A percentile compares a stretch with the other conserved stretches of the same genome.
Conservation (phyloP, 352 stramenopile genomes). For the Halophytophthora polymorphica region DNA sequence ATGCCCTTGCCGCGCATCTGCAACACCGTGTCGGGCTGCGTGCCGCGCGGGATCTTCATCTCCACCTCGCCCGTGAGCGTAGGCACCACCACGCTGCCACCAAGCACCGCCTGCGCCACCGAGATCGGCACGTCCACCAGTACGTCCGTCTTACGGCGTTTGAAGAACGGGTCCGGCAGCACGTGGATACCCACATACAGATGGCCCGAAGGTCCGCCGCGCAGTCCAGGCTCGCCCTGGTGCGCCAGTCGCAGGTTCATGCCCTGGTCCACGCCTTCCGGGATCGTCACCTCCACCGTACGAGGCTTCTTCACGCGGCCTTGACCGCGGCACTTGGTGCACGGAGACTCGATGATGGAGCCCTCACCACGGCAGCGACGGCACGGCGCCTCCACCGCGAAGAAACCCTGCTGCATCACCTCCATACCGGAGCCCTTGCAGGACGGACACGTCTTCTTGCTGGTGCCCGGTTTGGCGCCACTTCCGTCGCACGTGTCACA, state of each 20-base stretch:
- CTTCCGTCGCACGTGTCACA: constrained; percentile 79
- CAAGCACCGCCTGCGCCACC: constrained; percentile 91
- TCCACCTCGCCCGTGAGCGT: constrained; percentile 97
- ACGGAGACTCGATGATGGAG: constrained; percentile 83
- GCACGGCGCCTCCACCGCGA: constrained; percentile 86
- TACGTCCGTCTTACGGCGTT: constrained; percentile 93
- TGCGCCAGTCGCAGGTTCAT: constrained; percentile 94
- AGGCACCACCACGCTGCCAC: constrained; percentile 93
- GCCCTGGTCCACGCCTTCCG: constrained; percentile 93
- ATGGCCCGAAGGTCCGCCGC: constrained; percentile 89
- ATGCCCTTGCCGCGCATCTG: constrained; percentile 97
- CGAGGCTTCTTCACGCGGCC: constrained; percentile 88
- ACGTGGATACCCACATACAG: constrained; percentile 95
- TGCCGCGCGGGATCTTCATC: constrained; percentile 95
- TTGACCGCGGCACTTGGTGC: constrained; percentile 71
- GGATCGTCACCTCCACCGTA: constrained; percentile 93
- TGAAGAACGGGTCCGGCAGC: constrained; percentile 93
- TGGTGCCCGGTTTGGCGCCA: constrained; percentile 81
- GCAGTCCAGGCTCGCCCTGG: constrained; percentile 87
- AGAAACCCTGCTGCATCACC: constrained; percentile 87
- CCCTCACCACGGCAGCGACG: constrained; percentile 79
- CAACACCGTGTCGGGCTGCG: constrained; percentile 94
- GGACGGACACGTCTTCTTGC: constrained; percentile 70
- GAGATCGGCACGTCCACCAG: constrained; percentile 93
- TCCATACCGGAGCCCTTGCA: constrained; percentile 86